Evolutionary conservation across 1,284 basidiomycete genomes (phyloP).

Genomic region (Cryptococcus maquisensis): DNA sequence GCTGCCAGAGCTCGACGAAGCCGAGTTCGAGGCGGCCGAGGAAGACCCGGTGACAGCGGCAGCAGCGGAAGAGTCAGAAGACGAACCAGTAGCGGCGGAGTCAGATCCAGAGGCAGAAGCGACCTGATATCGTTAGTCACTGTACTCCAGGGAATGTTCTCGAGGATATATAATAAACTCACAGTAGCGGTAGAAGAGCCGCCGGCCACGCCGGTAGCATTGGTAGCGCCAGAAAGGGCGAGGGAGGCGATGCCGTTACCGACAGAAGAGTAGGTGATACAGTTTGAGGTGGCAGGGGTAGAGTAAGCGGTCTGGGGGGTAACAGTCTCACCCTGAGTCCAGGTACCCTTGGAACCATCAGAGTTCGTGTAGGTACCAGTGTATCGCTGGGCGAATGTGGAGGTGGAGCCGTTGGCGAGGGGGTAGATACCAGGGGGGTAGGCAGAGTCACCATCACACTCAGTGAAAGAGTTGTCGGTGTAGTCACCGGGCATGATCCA

Average conservation of each 20-base stretch:
- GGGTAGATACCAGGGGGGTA: conserved; percentile 49
- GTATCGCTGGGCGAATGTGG: conserved; percentile 50
- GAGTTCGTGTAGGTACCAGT: conserved; percentile 43
- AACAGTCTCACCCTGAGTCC: conserved; percentile 45
- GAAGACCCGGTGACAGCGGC: neutral
- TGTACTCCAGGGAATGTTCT: too few species aligned
- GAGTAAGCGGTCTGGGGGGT: conserved; percentile 42
- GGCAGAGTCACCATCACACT: conserved; percentile 48
- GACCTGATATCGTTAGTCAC: too few species aligned
- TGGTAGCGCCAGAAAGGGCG: conserved; percentile 18
- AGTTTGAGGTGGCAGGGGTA: conserved; percentile 46
- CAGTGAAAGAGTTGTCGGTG: conserved; percentile 49
- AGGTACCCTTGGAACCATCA: conserved; percentile 22
- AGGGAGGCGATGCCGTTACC: conserved; percentile 32
- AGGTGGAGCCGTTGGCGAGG: conserved; percentile 38
- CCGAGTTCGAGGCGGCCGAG: neutral
- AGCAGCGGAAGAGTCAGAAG: conserved; percentile 6
- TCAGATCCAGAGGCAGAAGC: conserved; percentile 10
- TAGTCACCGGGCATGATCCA: conserved; percentile 52
- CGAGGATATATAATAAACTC: too few species aligned
- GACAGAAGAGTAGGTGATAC: conserved; percentile 45
- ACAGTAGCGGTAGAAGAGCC: too few species aligned
- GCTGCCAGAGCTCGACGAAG: neutral
- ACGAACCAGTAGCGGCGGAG: conserved; percentile 9
- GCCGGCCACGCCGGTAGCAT: neutral